phyloP scores from a whole-genome alignment of 2,329 filamentous ascomycete genomes.

The Beauveria asiatica region DNA sequence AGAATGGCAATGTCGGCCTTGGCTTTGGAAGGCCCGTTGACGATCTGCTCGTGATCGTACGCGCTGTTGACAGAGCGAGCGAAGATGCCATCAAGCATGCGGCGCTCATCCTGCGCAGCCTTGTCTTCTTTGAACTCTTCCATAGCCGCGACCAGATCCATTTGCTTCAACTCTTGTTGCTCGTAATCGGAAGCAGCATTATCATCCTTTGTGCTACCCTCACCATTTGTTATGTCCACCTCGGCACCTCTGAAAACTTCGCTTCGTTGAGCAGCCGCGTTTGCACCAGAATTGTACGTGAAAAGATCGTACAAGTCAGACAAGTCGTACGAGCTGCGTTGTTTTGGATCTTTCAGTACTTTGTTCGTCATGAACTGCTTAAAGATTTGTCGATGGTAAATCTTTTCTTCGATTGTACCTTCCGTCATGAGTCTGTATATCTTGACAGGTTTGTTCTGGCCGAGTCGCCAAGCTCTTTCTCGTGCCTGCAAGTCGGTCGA shows the following conservation, averaged over 20 bases:
- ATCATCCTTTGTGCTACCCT: slow-evolving; percentile 8
- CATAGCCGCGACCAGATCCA: slow-evolving; percentile 53
- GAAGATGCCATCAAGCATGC: slow-evolving; percentile 84
- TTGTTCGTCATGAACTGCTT: slow-evolving; percentile 98
- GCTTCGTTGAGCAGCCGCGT: slow-evolving; percentile 62
- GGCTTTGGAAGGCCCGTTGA: slow-evolving; percentile 64
- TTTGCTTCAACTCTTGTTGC: slow-evolving; percentile 38
- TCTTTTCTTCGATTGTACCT: slow-evolving; percentile 97
- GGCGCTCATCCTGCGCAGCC: slow-evolving; percentile 53
- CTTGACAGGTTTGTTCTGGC: slow-evolving; percentile 88
- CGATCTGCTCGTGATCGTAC: slow-evolving; percentile 85
- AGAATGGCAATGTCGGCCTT: slow-evolving; percentile 71
- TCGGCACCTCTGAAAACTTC: slow-evolving; percentile 83
- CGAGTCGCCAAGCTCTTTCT: slow-evolving; percentile 89
- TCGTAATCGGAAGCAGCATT: slow-evolving; percentile 21
- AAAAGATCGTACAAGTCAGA: slow-evolving; percentile 90
- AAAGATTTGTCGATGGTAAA: slow-evolving; percentile 97
- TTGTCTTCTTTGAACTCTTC: slow-evolving; percentile 53
- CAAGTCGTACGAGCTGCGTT: slow-evolving; percentile 82
- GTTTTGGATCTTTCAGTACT: slow-evolving; percentile 87
- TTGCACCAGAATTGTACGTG: slow-evolving; percentile 50
- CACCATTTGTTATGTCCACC: slow-evolving; percentile 34
- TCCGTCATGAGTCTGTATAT: slow-evolving; percentile 98
- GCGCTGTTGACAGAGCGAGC: slow-evolving; percentile 82
- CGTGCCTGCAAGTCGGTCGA: slow-evolving; percentile 93